phyloP scores from a whole-genome alignment of 805 yeast genomes.

The Cyberlindnera mississippiensis region DNA sequence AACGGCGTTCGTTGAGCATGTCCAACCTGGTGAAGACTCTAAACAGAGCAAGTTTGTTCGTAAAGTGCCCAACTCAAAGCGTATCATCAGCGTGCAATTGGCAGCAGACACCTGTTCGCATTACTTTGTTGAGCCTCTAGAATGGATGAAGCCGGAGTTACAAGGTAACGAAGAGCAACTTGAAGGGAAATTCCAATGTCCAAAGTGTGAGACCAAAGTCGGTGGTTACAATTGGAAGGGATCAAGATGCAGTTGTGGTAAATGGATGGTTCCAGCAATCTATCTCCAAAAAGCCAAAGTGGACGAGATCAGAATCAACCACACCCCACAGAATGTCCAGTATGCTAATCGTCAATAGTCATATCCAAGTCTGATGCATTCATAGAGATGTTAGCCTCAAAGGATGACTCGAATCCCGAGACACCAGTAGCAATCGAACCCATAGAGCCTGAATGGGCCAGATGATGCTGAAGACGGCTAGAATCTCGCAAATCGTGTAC shows the following conservation, averaged over 20 bases:
- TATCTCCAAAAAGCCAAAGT: constrained; percentile 78
- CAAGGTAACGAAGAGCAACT: constrained; percentile 46
- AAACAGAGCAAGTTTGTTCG: constrained; percentile 63
- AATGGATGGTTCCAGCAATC: constrained; percentile 92
- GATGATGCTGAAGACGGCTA: constrained; percentile 4
- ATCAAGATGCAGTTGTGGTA: constrained; percentile 88
- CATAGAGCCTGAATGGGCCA: constrained; percentile 11
- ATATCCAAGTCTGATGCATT: constrained; percentile 40
- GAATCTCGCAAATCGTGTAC: background rate
- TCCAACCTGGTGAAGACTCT: constrained; percentile 60
- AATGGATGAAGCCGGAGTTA: constrained; percentile 87
- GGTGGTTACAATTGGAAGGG: constrained; percentile 97
- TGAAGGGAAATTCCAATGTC: constrained; percentile 86
- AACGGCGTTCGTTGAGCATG: constrained; percentile 58
- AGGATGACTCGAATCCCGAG: constrained; percentile 14
- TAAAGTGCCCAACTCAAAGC: constrained; percentile 55
- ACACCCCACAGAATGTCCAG: constrained; percentile 14
- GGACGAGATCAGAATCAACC: constrained; percentile 43
- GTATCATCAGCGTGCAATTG: constrained; percentile 53
- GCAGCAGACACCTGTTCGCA: constrained; percentile 73
- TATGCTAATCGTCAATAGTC: constrained; percentile 37
- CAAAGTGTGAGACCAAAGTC: constrained; percentile 77
- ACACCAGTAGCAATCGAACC: constrained; percentile 5
- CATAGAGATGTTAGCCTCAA: constrained; percentile 26
- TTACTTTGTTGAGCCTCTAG: constrained; percentile 80